These are phyloP conservation scores for Echium plantagineum DNA, from an alignment of 257 asterid species.

Conservation along the genomic window DNA sequence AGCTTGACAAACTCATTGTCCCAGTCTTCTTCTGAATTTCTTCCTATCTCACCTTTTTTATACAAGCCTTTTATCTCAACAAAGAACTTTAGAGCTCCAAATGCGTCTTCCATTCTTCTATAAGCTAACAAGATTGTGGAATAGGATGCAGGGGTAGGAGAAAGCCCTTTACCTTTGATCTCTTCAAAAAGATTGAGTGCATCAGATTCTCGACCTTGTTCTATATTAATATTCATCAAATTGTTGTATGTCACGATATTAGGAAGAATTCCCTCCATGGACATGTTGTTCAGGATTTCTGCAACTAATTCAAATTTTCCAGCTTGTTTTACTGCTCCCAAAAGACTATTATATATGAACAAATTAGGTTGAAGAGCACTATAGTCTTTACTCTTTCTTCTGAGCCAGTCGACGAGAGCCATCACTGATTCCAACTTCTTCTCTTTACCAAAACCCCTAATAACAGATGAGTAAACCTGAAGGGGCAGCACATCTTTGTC, in stretches of 20 bases:
- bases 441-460: conserved; percentile 71
- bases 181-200: conserved; percentile 56
- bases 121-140: conserved; percentile 65
- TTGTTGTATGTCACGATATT: conserved; percentile 69
- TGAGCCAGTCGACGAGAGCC: conserved; percentile 83
- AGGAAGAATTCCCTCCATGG: conserved; percentile 42
- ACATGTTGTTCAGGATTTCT: conserved; percentile 46
- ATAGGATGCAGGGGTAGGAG: conserved; percentile 75
- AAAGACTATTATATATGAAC: conserved; percentile 62
- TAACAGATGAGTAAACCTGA: conserved; percentile 68
- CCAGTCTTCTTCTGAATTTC: conserved; percentile 41
- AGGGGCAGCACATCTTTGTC: conserved; percentile 52
- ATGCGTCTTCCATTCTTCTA: conserved; percentile 62
- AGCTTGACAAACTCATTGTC: conserved; percentile 52
- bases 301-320: conserved; percentile 35
- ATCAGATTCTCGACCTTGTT: conserved; percentile 52
- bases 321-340: conserved; percentile 66
- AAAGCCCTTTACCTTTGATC: conserved; percentile 44
- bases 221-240: conserved; percentile 62
- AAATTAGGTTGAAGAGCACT: conserved; percentile 40
- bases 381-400: conserved; percentile 43
- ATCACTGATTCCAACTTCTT: conserved; percentile 45
- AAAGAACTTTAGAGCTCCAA: conserved; percentile 59
- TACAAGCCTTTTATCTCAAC: conserved; percentile 29
- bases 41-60: conserved; percentile 47